Conservation (phyloP, 768 basidiomycete species). For the Leccinum rimulosum region DNA sequence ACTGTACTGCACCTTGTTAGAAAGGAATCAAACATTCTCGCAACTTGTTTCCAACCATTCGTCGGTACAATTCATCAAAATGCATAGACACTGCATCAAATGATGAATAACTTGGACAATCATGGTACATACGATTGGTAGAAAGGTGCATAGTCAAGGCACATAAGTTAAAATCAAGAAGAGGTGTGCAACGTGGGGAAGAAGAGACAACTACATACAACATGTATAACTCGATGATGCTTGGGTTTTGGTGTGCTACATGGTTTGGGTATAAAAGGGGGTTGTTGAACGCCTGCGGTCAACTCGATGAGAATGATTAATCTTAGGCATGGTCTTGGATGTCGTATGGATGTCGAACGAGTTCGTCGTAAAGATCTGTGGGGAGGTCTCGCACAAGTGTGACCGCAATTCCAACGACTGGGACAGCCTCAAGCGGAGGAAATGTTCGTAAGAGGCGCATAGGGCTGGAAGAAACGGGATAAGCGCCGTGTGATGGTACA, state of each 20-base stretch:
- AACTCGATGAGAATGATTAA: constrained; percentile 4
- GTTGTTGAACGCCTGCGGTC: constrained; percentile 11
- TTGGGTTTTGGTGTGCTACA: constrained; percentile 26
- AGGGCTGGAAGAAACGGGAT: constrained; percentile 52
- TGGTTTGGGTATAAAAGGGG: constrained; percentile 8
- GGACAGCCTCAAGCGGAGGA: constrained; percentile 83
- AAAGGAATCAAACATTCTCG: neutral
- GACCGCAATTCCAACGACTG: constrained; percentile 90
- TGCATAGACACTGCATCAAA: neutral
- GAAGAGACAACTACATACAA: constrained; percentile 15
- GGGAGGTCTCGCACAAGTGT: constrained; percentile 92
- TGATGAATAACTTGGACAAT: neutral
- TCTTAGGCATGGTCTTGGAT: constrained; percentile 25
- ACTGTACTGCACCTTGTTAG: neutral
- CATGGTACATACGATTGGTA: neutral
- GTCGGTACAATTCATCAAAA: neutral
- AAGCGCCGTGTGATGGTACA: neutral
- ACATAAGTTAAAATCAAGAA: neutral
- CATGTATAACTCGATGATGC: neutral
- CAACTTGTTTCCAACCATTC: neutral
- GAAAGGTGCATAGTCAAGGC: neutral
- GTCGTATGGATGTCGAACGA: constrained; percentile 85
- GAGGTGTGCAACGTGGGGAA: neutral
- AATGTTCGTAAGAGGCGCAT: constrained; percentile 94
- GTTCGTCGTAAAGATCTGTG: constrained; percentile 80